These are phyloP conservation scores for Ballota nigra DNA, from an alignment of 257 asterid species.

Conservation along the genomic window DNA sequence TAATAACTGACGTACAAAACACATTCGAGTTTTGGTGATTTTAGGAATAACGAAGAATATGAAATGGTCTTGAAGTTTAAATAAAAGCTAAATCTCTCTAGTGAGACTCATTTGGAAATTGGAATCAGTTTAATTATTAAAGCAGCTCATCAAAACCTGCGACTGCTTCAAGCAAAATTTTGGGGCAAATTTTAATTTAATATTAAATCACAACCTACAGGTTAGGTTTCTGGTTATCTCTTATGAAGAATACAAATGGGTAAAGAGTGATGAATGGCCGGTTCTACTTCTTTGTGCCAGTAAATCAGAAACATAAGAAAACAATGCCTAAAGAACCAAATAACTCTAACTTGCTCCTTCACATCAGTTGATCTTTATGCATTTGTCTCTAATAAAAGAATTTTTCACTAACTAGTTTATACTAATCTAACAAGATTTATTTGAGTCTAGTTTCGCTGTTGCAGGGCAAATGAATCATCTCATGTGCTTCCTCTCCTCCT, in stretches of 20 bases:
- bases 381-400: not conserved
- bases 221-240: not conserved
- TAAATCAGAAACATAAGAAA: not conserved
- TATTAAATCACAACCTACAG: not conserved
- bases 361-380: not conserved
- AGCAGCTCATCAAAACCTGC: not conserved
- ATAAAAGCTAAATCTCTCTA: not conserved
- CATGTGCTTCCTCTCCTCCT: not conserved
- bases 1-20: not conserved
- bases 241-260: constrained; percentile 15
- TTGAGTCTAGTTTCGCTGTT: not conserved
- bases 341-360: too few species aligned
- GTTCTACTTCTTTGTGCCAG: constrained; percentile 1
- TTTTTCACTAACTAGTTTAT: not conserved
- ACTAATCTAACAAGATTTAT: not conserved
- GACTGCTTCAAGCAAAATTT: not conserved
- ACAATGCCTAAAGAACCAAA: not conserved
- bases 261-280: not conserved
- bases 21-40: not conserved
- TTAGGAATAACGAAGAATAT: not conserved
- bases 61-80: constrained; percentile 1
- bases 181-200: not conserved
- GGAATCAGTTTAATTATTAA: not conserved
- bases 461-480: not conserved
- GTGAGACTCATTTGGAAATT: not conserved